Evolutionary conservation across 305 asterid genomes (phyloP), one percentile per base, ranked within the genome.

Genomic region (Fraxinus nigra): DNA sequence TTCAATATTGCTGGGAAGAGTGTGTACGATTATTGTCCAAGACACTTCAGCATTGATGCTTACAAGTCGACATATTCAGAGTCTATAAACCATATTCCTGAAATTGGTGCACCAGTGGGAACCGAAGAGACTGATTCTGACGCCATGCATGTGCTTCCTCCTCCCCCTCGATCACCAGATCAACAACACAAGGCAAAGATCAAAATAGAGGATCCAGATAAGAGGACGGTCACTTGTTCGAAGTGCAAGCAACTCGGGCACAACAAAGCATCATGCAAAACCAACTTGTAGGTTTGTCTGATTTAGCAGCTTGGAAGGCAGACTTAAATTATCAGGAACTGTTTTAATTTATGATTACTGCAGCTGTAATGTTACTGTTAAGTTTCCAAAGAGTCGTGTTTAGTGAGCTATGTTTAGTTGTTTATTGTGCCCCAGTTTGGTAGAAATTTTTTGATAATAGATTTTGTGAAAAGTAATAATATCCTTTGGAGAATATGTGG

Each of bases 181-280:
- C 86, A 85, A 79, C 89, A 79, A 79, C 93, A 89, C 87, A 89
- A 87, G 90, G 91, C 89, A 83, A 84, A 76, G 85, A 82, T 77
- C 10, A 89, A 89, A 83, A 79, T 70, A 78, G 92, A 89, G 75
- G 98, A 91, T 38, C 86, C 91, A 13, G 93, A 91, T 80, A 90
- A 89, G 90, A 91, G 98, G 89, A 95, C 98, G 0, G 97, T 94
- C 46, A 92, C 92, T 2, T 95, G 98, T 88, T 90, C 97, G 61
- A 91, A 87, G 85, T 95, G 98, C 85, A 93, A 92, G 88, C 93
- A 92, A 87, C 92, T 93, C 20, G 98, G 98, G 80, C 98, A 95
- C 81, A 95, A 95, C 63, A 93, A 92, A 90, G 95, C 97, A 82
- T 92, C 98, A 24, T 95, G 98, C 84, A 92, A 90, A 87, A 91